A percentile compares a stretch with the other conserved stretches of the same genome.
phyloP scores from a whole-genome alignment of 306 rosid genomes.

The Leucaena leucocephala region DNA sequence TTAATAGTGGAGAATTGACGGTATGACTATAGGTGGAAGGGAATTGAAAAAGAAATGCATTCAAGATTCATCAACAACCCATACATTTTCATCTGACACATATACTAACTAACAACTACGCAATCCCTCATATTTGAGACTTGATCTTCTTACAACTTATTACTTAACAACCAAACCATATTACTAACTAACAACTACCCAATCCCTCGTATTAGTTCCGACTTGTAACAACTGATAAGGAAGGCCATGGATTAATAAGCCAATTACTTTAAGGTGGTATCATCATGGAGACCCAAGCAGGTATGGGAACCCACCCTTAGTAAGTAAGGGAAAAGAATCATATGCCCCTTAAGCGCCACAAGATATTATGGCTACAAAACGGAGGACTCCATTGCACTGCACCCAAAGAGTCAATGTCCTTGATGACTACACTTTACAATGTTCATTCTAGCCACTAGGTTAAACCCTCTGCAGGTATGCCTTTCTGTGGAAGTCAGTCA shows the following conservation, averaged over 20 bases:
- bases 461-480: not conserved
- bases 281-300: no score
- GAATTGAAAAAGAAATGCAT: not conserved
- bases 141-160: not conserved
- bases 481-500: not conserved
- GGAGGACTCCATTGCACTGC: not conserved
- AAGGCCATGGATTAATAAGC: constrained; percentile 20
- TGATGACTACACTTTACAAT: not conserved
- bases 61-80: constrained; percentile 3
- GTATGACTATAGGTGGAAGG: not conserved
- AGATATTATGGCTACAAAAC: not conserved
- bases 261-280: constrained; percentile 8
- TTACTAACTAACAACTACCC: not conserved
- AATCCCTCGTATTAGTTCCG: not conserved
- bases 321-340: not conserved
- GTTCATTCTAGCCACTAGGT: not conserved
- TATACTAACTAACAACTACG: no score
- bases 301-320: not conserved
- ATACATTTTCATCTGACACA: not conserved
- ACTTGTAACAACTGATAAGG: constrained; percentile 2
- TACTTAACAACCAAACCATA: not conserved
- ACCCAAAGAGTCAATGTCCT: not conserved
- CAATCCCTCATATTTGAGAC: not conserved
- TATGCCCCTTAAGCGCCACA: not conserved
- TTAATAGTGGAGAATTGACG: not conserved